Evolutionary conservation across 2,329 filamentous ascomycete species (phyloP).

Genomic region (Fusarium avenaceum): DNA sequence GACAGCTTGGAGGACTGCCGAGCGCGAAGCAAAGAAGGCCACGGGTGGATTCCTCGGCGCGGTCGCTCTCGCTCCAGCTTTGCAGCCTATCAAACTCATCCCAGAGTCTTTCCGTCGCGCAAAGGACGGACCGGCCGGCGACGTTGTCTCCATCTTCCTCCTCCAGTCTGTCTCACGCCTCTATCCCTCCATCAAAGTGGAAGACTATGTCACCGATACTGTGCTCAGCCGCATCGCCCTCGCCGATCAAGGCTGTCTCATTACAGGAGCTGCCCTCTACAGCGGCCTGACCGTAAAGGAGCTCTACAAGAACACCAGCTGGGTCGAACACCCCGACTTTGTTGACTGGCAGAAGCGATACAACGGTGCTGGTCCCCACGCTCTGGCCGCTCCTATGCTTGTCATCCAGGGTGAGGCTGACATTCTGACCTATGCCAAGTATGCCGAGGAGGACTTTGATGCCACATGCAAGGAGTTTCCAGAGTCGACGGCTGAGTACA

Average conservation of each 20-base stretch:
- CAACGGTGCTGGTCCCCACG: constrained; percentile 16
- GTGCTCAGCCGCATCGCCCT: constrained; percentile 10
- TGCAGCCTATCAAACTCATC: constrained; percentile 23
- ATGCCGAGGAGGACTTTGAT: constrained; percentile 13
- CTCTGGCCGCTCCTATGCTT: constrained; percentile 26
- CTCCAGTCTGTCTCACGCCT: constrained; percentile 11
- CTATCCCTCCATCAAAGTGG: constrained; percentile 5
- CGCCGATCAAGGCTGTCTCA: constrained; percentile 12
- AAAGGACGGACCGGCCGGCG: constrained; percentile 13
- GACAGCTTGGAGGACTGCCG: constrained; percentile 21
- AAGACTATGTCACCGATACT: constrained; percentile 19
- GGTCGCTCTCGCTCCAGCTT: constrained; percentile 14
- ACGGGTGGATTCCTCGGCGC: constrained; percentile 22
- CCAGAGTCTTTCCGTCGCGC: constrained; percentile 24
- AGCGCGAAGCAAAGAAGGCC: constrained; percentile 20
- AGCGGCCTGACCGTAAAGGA: neutral
- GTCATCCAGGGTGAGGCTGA: constrained; percentile 19
- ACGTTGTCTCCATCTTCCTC: constrained; percentile 25
- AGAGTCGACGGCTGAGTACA: constrained; percentile 4
- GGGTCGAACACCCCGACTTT: constrained; percentile 16
- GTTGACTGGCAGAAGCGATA: constrained; percentile 29
- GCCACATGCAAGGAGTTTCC: constrained; percentile 15
- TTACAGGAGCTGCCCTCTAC: neutral
- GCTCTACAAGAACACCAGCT: constrained; percentile 27
- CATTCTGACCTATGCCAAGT: constrained; percentile 14